Evolutionary conservation across 495 filamentous ascomycete species (phyloP), one percentile per base, ranked within the genome.

Genomic region (Neurospora sublineolata): DNA sequence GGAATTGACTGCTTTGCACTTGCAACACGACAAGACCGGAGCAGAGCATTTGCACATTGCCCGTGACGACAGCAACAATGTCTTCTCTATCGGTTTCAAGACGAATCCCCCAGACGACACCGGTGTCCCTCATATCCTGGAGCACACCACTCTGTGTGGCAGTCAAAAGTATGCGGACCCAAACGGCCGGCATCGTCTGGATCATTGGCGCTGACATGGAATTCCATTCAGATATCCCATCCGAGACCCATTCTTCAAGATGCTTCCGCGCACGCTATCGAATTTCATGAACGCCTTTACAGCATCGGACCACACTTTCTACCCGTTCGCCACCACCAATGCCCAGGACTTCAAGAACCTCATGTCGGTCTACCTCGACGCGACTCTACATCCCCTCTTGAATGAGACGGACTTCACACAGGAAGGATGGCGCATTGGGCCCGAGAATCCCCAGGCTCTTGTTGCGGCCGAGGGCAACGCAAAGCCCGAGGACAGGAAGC

Each of bases 251-350:
- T 99, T 99, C 84, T 98, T 99, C 84, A 99, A 98, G 86, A 99
- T 99, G 95, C 88, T 99, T 37, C 96, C 94, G 16, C 90, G 95
- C 68, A 97, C 95, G 33, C 88, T 99, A 3, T 97, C 95, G 46
- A 99, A 97, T 79, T 98, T 97, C 78, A 99, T 99, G 95, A 99
- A 99, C 78, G 95, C 95, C 60, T 96, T 98, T 76, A 99, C 95
- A 41, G 92, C 93, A 39, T 90, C 93, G 27, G 95, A 99, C 77
- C 93, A 99, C 78, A 99, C 95, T n/a, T 94, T 90, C 52, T 99
- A 99, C 79, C 95, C 95, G 2, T 99, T 99, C 78, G 93, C 95
- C 72, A 99, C 95, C 9, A 99, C 95, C n/a, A 99, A 99, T 75
- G 83, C 87, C 40, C 92, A 96, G 78, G 95, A 99, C 76, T 99